A percentile compares a stretch with the other conserved stretches of the same genome.
phyloP scores from a whole-genome alignment of 108 stramenopile species.

The Epithemia pelagica region DNA sequence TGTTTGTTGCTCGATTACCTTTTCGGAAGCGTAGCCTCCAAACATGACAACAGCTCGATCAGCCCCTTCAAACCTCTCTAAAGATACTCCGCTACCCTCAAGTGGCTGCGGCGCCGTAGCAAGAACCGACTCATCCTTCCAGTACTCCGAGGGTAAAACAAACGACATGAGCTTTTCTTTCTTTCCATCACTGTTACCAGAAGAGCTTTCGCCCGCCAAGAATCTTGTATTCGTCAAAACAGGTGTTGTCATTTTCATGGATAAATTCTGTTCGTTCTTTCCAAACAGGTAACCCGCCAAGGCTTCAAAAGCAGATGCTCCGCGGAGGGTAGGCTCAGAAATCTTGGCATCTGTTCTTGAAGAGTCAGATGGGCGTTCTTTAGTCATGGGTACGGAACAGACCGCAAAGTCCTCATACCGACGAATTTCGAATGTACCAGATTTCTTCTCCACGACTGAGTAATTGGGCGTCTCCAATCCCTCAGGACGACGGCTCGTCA shows the following conservation, averaged over 20 bases:
- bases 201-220: constrained; percentile 1
- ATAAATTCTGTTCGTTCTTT: constrained; percentile 64
- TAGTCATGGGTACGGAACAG: constrained; percentile 59
- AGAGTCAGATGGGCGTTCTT: constrained; percentile 30
- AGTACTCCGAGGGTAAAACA: constrained; percentile 80
- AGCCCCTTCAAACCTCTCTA: constrained; percentile 37
- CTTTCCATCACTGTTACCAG: constrained; percentile 20
- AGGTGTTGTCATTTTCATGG: constrained; percentile 96
- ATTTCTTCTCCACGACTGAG: constrained; percentile 34
- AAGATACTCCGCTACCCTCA: constrained; percentile 53
- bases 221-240: constrained; percentile 40
- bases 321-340: constrained; percentile 47
- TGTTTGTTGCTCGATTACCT: constrained; percentile 47
- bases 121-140: constrained; percentile 39
- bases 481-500: constrained; percentile 42
- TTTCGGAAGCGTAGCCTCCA: constrained; percentile 79
- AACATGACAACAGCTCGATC: constrained; percentile 79
- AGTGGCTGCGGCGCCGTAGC: constrained; percentile 65
- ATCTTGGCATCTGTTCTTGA: constrained; percentile 55
- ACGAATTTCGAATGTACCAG: constrained; percentile 59
- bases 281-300: constrained; percentile 94
- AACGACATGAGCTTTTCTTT: constrained; percentile 67
- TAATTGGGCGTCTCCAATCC: constrained; percentile 80
- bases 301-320: constrained; percentile 77
- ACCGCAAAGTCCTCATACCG: constrained; percentile 72